These are phyloP conservation scores for Leccinellum albellum DNA, from an alignment of 768 basidiomycete species.

Conservation along the genomic window DNA sequence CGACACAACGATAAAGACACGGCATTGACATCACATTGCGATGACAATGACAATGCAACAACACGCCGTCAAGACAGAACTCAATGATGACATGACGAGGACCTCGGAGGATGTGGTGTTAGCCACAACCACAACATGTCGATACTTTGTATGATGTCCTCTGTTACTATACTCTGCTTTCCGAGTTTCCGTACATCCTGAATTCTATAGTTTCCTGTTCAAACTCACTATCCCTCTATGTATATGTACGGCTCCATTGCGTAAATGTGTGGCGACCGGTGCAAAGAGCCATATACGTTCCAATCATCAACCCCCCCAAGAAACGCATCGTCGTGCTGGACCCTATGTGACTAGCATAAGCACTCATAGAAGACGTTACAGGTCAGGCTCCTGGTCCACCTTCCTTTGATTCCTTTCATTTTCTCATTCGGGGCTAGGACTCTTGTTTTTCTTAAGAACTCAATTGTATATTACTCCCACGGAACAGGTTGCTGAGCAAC, in stretches of 20 bases:
- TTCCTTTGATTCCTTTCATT: conserved; percentile 11
- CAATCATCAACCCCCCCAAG: conserved; percentile 5
- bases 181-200: too few species aligned
- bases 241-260: neutral
- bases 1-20: too few species aligned
- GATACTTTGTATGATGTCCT: too few species aligned
- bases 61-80: too few species aligned
- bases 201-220: too few species aligned
- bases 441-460: conserved; percentile 5
- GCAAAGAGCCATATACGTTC: neutral
- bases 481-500: conserved; percentile 28
- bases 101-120: too few species aligned
- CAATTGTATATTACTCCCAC: conserved; percentile 22
- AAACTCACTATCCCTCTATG: too few species aligned
- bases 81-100: too few species aligned
- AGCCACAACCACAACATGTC: too few species aligned
- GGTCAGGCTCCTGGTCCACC: conserved; percentile 23
- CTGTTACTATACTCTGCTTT: too few species aligned
- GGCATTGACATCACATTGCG: too few species aligned
- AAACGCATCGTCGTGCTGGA: neutral
- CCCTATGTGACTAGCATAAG: conserved; percentile 2
- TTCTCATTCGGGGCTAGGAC: conserved; percentile 18
- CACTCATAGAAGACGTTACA: neutral
- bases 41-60: too few species aligned
- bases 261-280: neutral